Evolutionary conservation across 192 early-diverging fungal genomes (phyloP).

Genomic region (Ambispora gerdemannii): DNA sequence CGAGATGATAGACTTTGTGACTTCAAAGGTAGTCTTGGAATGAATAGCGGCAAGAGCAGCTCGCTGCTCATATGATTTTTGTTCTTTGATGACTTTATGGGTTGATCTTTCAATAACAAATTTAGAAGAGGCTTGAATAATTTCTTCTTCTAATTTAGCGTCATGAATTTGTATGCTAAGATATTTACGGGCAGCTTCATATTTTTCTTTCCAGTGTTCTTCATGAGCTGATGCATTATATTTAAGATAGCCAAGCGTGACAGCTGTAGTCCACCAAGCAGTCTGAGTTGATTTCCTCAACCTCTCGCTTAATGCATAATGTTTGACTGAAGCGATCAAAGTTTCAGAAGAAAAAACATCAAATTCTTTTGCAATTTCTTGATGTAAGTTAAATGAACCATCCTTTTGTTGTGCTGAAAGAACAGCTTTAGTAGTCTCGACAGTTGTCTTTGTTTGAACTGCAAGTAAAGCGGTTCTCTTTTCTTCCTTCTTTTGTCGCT

Average conservation of each 20-base stretch:
- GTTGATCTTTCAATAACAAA: neutral
- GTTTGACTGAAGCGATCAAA: neutral
- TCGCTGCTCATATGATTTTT: neutral
- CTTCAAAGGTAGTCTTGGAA: neutral
- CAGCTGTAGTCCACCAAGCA: neutral
- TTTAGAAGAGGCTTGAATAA: neutral
- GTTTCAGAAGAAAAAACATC: neutral
- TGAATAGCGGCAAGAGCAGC: neutral
- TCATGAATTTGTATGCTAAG: neutral
- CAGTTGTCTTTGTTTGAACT: neutral
- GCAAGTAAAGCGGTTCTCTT: neutral
- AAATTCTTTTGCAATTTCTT: neutral
- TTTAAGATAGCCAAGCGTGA: neutral
- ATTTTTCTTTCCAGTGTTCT: neutral
- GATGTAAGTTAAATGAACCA: neutral
- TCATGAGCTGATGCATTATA: neutral
- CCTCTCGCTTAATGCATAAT: neutral
- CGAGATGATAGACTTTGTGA: neutral
- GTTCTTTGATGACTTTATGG: neutral
- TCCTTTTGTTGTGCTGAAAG: neutral
- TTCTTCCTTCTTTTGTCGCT: neutral
- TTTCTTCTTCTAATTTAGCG: neutral
- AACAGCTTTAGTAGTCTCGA: neutral
- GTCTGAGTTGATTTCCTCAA: neutral
- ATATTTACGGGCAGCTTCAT: neutral